Conservation (phyloP, 441 rosid genomes). For the Populus tomentosa region DNA sequence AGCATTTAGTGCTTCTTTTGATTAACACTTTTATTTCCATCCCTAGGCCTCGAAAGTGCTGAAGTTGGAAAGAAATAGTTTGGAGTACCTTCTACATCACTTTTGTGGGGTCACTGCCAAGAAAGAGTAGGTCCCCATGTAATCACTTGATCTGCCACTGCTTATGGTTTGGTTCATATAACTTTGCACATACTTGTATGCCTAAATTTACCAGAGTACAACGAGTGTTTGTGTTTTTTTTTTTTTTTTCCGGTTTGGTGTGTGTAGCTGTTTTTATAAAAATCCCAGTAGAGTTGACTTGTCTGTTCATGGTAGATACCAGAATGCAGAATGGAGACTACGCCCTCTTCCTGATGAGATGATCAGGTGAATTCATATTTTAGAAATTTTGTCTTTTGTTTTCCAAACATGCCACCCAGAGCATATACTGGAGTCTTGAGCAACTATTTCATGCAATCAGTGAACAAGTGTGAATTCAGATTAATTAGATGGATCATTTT, state of each 20-base stretch:
- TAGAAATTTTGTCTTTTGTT: neutral
- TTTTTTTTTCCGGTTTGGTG: neutral
- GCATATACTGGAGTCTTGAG: no score
- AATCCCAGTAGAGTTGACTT: slow-evolving; percentile 12
- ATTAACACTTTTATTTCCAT: neutral
- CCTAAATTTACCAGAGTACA: neutral
- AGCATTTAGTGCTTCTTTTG: no score
- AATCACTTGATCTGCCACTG: neutral
- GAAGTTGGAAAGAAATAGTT: slow-evolving; percentile 85
- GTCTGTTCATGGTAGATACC: slow-evolving; percentile 57
- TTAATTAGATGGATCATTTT: no score
- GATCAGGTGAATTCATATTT: slow-evolving; percentile 45
- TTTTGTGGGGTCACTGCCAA: slow-evolving; percentile 84
- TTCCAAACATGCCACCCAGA: neutral
- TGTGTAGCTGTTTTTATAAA: no score
- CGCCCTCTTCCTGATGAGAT: slow-evolving; percentile 82
- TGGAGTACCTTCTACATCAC: slow-evolving; percentile 76
- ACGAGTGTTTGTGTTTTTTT: no score
- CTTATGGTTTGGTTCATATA: neutral
- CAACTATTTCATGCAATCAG: no score
- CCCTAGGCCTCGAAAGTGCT: slow-evolving; percentile 84
- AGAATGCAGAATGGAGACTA: slow-evolving; percentile 94
- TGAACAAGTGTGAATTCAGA: no score
- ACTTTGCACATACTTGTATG: neutral
- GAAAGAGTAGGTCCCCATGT: slow-evolving; percentile 60